phyloP scores from a whole-genome alignment of 2,329 filamentous ascomycete genomes.

The Pseudopithomyces maydicus region DNA sequence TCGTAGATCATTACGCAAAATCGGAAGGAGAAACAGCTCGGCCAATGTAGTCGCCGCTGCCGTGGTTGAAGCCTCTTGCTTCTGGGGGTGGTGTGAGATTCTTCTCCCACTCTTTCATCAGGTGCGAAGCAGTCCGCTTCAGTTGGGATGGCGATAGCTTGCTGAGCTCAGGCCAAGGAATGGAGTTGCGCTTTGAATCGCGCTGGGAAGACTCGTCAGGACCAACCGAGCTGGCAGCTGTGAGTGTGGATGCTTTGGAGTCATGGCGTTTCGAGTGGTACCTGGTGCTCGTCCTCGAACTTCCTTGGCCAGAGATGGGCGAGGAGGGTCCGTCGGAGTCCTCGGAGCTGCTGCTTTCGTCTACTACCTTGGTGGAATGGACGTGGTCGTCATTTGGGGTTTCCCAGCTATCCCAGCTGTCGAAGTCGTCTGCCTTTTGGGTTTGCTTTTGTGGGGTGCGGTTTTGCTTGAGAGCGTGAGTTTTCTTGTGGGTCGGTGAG shows the following conservation, averaged over 20 bases:
- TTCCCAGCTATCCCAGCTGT: constrained; percentile 64
- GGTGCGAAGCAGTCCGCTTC: constrained; percentile 78
- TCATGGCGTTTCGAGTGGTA: constrained; percentile 49
- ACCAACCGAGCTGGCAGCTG: constrained; percentile 34
- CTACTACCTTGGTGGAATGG: constrained; percentile 39
- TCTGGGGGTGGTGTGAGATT: constrained; percentile 62
- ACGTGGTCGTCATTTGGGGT: constrained; percentile 47
- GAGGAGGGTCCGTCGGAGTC: constrained; percentile 56
- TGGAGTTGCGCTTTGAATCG: constrained; percentile 45
- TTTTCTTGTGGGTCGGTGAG: constrained; percentile 43
- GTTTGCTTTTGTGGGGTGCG: constrained; percentile 45
- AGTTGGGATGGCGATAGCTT: constrained; percentile 76
- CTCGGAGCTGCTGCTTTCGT: constrained; percentile 49
- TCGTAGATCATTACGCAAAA: constrained; percentile 29
- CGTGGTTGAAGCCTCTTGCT: constrained; percentile 35
- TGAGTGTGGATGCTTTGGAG: constrained; percentile 43
- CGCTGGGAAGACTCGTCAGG: constrained; percentile 27
- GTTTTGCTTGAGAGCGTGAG: constrained; percentile 42
- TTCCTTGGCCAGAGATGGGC: constrained; percentile 48
- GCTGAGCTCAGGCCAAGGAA: constrained; percentile 72
- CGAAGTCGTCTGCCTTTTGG: constrained; percentile 48
- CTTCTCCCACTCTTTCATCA: constrained; percentile 93
- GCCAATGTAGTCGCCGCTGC: constrained; percentile 43
- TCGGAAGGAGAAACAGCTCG: constrained; percentile 31
- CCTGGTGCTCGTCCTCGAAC: constrained; percentile 60